Percentiles rank a stretch among this genome's conserved stretches.
These are phyloP conservation scores for Fusarium illudens DNA, from an alignment of 2,329 filamentous ascomycete genomes.

Conservation along the genomic window DNA sequence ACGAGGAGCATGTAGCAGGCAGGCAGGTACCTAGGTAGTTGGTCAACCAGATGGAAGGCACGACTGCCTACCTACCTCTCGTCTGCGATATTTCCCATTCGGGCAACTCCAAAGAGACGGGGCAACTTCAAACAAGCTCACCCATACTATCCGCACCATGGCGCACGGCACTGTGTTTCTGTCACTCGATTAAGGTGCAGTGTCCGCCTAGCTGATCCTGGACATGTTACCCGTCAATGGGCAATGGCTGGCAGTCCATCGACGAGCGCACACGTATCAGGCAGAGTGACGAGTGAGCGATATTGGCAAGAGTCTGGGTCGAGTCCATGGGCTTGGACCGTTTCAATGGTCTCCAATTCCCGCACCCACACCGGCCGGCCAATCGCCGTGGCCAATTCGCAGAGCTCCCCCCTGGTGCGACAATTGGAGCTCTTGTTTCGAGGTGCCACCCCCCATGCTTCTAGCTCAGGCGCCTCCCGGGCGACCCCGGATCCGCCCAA, in stretches of 20 bases:
- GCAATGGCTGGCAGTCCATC: slow-evolving; percentile 6
- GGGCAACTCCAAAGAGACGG: slow-evolving; percentile 1
- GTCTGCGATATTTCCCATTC: slow-evolving; percentile 18
- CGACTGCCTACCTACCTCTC: too few species aligned
- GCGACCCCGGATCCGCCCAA: slow-evolving; percentile 43
- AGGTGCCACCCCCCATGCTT: slow-evolving; percentile 15
- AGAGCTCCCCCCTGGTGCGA: background rate
- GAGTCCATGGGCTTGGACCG: slow-evolving; percentile 27
- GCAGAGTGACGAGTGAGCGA: slow-evolving; percentile 18
- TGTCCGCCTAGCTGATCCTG: background rate
- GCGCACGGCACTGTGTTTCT: slow-evolving; percentile 10
- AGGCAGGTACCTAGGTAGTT: background rate
- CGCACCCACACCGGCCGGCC: slow-evolving; percentile 26
- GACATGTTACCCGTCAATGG: slow-evolving; percentile 12
- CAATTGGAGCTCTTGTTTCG: slow-evolving; percentile 14
- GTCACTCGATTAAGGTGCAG: slow-evolving; percentile 11
- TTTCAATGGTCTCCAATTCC: slow-evolving; percentile 38
- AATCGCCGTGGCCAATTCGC: slow-evolving; percentile 30
- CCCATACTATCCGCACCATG: slow-evolving; percentile 17
- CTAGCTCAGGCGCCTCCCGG: slow-evolving; percentile 41
- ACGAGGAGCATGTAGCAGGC: background rate
- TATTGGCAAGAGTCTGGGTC: slow-evolving; percentile 28
- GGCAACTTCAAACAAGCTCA: slow-evolving; percentile 29
- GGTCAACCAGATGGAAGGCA: slow-evolving; percentile 6
- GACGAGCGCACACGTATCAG: slow-evolving; percentile 2